Evolutionary conservation across 371 early-diverging fungal species (phyloP), one percentile per base, ranked within the genome.

Genomic region (Rhizopus arrhizus): DNA sequence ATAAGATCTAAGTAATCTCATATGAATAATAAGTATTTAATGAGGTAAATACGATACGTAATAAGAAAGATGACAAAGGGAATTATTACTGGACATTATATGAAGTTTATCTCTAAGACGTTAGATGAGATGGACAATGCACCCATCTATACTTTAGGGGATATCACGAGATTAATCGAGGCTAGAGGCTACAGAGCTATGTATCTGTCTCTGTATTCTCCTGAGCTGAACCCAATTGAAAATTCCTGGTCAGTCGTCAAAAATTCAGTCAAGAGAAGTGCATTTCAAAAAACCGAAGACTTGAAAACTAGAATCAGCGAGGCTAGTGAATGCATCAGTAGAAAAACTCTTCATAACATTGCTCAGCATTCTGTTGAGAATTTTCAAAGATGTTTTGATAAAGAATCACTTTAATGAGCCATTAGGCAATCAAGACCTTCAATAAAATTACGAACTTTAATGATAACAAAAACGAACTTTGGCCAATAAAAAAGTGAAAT

Each of bases 181-280:
- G 3, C 13, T 28, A 7, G 58, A 33, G 49, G 49, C 12, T 66
- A 61, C 43, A n/a, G 43, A 11, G 49, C 56, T 22, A 4, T 56
- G 8, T 68, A 48, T 59, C 43, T 58, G 31, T 59, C 62, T 22
- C 56, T 51, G 10, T 59, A 58, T 47, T 62, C 59, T 48, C 59
- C 59, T 51, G 48, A 50, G 45, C 50, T 62, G 22, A 60, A 68
- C 41, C 61, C 58, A 10, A 63, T 68, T n/a, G 57, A 68, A 40
- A 63, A 59, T 40, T 59, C 62, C 52, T 62, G 59, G 60, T 52
- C 60, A 56, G 56, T 54, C 58, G 56, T 65, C 59, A 74, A 41
- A 66, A 58, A 5, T 65, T 54, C 41, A 68, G 69, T 60, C 33
- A 64, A 49, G 58, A 74, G 56, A 51, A 56, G 60, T 59, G 16